Conservation (phyloP, 1,284 basidiomycete species). For the Cryptococcus sp. region DNA sequence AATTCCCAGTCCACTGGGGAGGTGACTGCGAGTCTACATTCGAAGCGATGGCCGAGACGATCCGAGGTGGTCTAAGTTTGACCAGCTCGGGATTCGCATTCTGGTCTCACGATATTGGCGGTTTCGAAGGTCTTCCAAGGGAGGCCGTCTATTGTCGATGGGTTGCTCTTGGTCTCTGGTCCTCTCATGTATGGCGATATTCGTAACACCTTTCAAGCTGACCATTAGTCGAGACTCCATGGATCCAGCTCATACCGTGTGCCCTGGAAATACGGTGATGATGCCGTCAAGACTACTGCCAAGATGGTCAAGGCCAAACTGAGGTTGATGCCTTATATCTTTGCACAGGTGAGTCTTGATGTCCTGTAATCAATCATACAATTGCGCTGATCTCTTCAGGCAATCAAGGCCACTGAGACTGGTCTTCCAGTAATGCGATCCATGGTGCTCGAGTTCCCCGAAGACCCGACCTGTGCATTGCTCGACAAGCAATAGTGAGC, state of each 20-base stretch:
- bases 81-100: conserved; percentile 53
- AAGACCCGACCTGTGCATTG: conserved; percentile 60
- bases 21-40: conserved; percentile 73
- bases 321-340: conserved; percentile 69
- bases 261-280: conserved; percentile 70
- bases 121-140: conserved; percentile 57
- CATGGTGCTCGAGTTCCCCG: conserved; percentile 69
- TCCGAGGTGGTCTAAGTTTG: conserved; percentile 63
- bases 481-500: conserved; percentile 58
- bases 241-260: conserved; percentile 68
- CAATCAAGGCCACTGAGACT: conserved; percentile 57
- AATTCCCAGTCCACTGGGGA: conserved; percentile 59
- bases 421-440: conserved; percentile 65
- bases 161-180: conserved; percentile 58
- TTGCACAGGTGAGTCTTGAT: conserved; percentile 58
- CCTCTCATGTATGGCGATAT: conserved; percentile 30
- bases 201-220: conserved; percentile 2
- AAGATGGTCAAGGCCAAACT: conserved; percentile 65
- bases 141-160: conserved; percentile 68
- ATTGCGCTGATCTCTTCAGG: too few relatives aligned
- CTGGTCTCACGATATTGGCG: conserved; percentile 8
- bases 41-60: conserved; percentile 70
- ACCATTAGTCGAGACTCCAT: conserved; percentile 57
- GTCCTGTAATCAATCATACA: too few relatives aligned
- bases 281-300: conserved; percentile 62